Base-by-base conservation (phyloP, 345 rosid genomes). In the Orychophragmus violaceus region DNA sequence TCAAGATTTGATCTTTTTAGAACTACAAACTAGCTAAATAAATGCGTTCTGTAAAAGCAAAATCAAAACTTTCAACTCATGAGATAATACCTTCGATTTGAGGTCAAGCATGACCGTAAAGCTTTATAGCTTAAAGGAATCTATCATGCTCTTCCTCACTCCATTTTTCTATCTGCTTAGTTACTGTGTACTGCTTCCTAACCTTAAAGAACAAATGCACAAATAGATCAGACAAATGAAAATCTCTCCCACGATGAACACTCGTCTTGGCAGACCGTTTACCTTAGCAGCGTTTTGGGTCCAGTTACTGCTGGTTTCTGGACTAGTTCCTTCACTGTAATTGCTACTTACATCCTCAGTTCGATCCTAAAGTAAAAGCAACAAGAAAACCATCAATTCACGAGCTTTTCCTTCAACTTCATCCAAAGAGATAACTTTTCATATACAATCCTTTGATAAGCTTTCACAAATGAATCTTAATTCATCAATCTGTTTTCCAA, bases 161-260 rank as follows among this genome's bases (percentile, higher is more conserved):
- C 98, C 98, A 92, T 69, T 84, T 87, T 39, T 89, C 96, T 59
- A 96, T 83, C 55, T 87, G 95, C 61, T 92, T 92, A 0, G 89
- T 80, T 13, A 86, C 88, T 6, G 81, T 87, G 65, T 92, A 92
- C 2, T 96, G 96, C 69, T 89, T 85, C 63, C 98, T 83, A 62
- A 68, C 80, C 96, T 91, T 62, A 7, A 69, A 32, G 30, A 57
- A 42, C 55, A 58, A n/a, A 29, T 1, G 10, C 35, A 46, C 11
- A 58, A 2, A 24, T 22, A 60, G 25, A 14, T 50, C 27, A 54
- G 70, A 59, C 17, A 68, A 18, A n/a, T n/a, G 44, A 28, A 1
- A 23, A 0, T 50, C 19, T 51, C 56, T n/a, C n/a, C 5, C 33
- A 61, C 13, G 22, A 22, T 44, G 41, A 32, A 30, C n/a, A 23